Evolutionary conservation across 345 rosid genomes (phyloP).

Genomic region (Eutrema heterophyllum): DNA sequence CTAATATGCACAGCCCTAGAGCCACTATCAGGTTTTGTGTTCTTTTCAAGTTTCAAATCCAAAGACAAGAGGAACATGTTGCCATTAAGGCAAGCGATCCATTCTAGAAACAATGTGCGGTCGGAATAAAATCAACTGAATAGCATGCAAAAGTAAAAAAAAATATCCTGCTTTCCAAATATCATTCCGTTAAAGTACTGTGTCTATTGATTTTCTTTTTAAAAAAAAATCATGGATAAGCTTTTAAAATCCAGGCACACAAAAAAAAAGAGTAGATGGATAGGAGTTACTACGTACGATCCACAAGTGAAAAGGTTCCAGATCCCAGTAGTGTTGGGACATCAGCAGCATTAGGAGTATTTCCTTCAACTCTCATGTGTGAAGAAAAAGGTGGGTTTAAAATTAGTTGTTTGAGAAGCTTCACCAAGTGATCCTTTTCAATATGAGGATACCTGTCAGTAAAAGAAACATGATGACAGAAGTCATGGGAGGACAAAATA

Average conservation of each 20-base stretch:
- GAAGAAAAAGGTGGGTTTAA: conserved; percentile 40
- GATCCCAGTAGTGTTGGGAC: conserved; percentile 91
- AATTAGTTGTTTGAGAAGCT: conserved; percentile 85
- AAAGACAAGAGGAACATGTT: conserved; percentile 3
- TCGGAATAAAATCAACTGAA: background rate
- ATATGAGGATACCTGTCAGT: conserved; percentile 75
- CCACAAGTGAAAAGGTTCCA: conserved; percentile 85
- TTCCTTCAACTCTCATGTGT: conserved; percentile 41
- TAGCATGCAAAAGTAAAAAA: background rate
- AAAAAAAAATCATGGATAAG: background rate
- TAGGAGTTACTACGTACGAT: conserved; percentile 45
- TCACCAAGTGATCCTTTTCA: conserved; percentile 80
- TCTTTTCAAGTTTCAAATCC: background rate
- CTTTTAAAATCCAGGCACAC: background rate
- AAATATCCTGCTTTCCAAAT: background rate
- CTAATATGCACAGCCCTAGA: conserved; percentile 1
- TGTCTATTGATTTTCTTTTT: background rate
- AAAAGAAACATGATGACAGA: conserved; percentile 24
- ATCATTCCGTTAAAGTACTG: background rate
- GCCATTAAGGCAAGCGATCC: background rate
- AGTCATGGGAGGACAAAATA: conserved; percentile 3
- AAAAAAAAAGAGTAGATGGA: background rate
- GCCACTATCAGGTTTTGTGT: background rate
- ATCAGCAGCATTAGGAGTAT: conserved; percentile 67
- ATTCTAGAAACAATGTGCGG: background rate